A percentile compares a stretch with the other conserved stretches of the same genome.
These are phyloP conservation scores for Epipyxis sp. DNA, from an alignment of 108 stramenopile species.

Conservation along the genomic window DNA sequence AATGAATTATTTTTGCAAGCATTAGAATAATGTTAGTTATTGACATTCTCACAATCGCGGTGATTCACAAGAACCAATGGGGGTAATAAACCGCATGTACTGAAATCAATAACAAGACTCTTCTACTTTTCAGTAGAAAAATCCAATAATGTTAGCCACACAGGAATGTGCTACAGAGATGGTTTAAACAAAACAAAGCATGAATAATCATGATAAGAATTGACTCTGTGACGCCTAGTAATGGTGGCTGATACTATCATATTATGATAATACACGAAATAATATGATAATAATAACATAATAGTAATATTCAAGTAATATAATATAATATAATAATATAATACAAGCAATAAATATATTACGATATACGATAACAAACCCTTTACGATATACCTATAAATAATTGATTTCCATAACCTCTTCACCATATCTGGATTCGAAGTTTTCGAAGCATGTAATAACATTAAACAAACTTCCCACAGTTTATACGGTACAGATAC, in stretches of 20 bases:
- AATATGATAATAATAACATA: no score
- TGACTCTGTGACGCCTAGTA: not conserved
- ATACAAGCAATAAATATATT: no score
- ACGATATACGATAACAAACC: no score
- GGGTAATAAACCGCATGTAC: no score
- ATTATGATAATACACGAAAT: no score
- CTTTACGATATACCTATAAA: not conserved
- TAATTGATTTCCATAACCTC: not conserved
- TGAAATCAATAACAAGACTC: not conserved
- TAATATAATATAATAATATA: no score
- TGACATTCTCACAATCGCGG: not conserved
- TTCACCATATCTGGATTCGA: not conserved
- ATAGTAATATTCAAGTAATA: no score
- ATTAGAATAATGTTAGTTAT: not conserved
- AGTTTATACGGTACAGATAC: not conserved
- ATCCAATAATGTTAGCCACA: not conserved
- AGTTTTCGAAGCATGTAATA: not conserved
- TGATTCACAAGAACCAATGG: not conserved
- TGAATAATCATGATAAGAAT: no score
- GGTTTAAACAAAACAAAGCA: no score
- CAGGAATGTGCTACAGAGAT: constrained; percentile 4
- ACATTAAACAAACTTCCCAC: not conserved
- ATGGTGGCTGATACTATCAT: not conserved
- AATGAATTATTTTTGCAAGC: not conserved
- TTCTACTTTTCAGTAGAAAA: not conserved